Evolutionary conservation across 2,329 filamentous ascomycete genomes (phyloP), one percentile per base, ranked within the genome.

Genomic region (Tolypocladium sp.): DNA sequence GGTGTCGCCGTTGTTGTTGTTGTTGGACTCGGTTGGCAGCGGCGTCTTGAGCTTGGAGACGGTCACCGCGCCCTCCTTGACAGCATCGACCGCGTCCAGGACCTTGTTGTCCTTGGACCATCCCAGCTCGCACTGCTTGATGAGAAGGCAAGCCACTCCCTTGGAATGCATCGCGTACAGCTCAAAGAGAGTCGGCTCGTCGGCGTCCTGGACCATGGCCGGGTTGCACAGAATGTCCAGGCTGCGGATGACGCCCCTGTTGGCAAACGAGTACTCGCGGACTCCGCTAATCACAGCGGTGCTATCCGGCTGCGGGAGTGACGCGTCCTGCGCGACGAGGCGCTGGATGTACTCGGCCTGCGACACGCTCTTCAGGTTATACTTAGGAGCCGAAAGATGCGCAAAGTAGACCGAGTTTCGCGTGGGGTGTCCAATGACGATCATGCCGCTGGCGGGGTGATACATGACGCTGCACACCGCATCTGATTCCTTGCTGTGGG

Each of bases 401-500:
- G 97, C 86, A 76, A 99, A 96, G 78, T 97, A 99, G 73, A 99
- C 87, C 9, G 92, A 97, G 77, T 99, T 99, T 63, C 94, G 87
- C 2, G 93, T 97, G 13, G 95, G 94, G 69, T 99, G 94, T 41
- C 93, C 95, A 61, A 99, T 89, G 62, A 95, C 86, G 70, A 99
- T 90, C 77, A 97, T 96, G 60, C 93, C 92, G 37, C 92, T 94
- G 63, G 86, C 83, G 7, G 94, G 89, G 72, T 99, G 92, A 73
- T 97, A 99, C 70, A 89, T 88, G 70, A 99, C 89, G 71, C 92
- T 97, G 80, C 94, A 99, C 62, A 97, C 93, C n/a, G 92, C 92
- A 74, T 97, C 93, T 3, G 91, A 95, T 72, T 97, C 93, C 70
- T 94, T 96, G 76, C 90, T 90, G 71, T 99, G 93, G 1, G 94